phyloP scores from a whole-genome alignment of 257 asterid species.

The Nicotiana attenuata region DNA sequence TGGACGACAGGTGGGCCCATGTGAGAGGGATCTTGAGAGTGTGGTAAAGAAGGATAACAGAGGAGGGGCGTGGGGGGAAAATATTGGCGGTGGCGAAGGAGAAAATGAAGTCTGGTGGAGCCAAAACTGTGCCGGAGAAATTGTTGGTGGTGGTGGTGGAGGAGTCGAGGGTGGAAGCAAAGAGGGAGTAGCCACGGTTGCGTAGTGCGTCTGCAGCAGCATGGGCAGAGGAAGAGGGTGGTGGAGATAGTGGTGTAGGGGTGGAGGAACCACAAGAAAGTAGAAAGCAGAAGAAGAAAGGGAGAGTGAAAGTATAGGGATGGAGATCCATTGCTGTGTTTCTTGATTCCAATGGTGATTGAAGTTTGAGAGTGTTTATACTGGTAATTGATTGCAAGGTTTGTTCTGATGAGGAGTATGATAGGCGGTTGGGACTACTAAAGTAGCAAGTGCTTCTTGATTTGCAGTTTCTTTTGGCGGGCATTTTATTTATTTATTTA shows the following conservation, averaged over 20 bases:
- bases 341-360: neutral
- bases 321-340: constrained; percentile 26
- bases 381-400: no score
- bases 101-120: constrained; percentile 61
- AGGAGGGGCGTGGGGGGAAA: constrained; percentile 53
- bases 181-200: constrained; percentile 54
- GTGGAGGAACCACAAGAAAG: constrained; percentile 22
- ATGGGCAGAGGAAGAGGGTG: constrained; percentile 34
- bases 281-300: constrained; percentile 44
- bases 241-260: constrained; percentile 36
- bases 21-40: constrained; percentile 53
- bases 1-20: constrained; percentile 36
- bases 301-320: constrained; percentile 23
- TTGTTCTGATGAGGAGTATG: no score
- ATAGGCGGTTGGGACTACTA: neutral
- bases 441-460: neutral
- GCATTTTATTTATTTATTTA: neutral
- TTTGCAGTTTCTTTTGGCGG: neutral
- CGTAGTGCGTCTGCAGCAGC: constrained; percentile 53
- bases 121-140: constrained; percentile 61
- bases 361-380: neutral
- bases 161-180: constrained; percentile 45
- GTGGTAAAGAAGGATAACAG: constrained; percentile 55
- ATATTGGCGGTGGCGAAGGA: constrained; percentile 43
- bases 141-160: constrained; percentile 28